These are phyloP conservation scores for Umbilicaria muhlenbergii DNA, from an alignment of 495 filamentous ascomycete genomes.

Conservation along the genomic window DNA sequence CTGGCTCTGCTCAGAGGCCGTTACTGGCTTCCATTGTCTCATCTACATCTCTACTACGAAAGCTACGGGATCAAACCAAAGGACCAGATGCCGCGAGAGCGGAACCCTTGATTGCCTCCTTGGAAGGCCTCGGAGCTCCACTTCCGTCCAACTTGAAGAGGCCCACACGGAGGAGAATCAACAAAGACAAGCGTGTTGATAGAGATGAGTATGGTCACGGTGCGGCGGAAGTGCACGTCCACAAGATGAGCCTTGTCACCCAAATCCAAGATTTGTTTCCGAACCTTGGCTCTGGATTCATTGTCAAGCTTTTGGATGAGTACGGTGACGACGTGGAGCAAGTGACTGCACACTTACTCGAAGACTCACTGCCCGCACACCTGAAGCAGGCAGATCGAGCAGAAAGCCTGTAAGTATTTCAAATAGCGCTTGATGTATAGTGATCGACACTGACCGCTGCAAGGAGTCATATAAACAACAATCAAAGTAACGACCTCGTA, in stretches of 20 bases:
- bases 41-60: constrained; percentile 33
- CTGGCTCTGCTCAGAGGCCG: not conserved
- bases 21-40: constrained; percentile 43
- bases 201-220: constrained; percentile 27
- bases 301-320: constrained; percentile 62
- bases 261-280: constrained; percentile 91
- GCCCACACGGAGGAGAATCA: constrained; percentile 20
- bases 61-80: constrained; percentile 22
- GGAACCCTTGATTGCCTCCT: constrained; percentile 38
- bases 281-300: constrained; percentile 68
- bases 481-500: constrained; percentile 20
- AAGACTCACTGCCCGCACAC: constrained; percentile 55
- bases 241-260: constrained; percentile 67
- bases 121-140: constrained; percentile 35
- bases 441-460: too few relatives aligned
- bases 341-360: constrained; percentile 70
- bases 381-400: constrained; percentile 37
- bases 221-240: constrained; percentile 48
- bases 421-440: too few relatives aligned
- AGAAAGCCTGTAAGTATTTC: constrained; percentile 31
- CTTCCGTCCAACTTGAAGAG: constrained; percentile 39
- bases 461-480: constrained; percentile 1
- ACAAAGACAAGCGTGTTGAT: constrained; percentile 56
- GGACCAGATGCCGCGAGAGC: constrained; percentile 28
- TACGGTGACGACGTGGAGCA: constrained; percentile 65